Evolutionary conservation across 176 grass and related monocot species (phyloP).

Genomic region (Oryza officinalis): DNA sequence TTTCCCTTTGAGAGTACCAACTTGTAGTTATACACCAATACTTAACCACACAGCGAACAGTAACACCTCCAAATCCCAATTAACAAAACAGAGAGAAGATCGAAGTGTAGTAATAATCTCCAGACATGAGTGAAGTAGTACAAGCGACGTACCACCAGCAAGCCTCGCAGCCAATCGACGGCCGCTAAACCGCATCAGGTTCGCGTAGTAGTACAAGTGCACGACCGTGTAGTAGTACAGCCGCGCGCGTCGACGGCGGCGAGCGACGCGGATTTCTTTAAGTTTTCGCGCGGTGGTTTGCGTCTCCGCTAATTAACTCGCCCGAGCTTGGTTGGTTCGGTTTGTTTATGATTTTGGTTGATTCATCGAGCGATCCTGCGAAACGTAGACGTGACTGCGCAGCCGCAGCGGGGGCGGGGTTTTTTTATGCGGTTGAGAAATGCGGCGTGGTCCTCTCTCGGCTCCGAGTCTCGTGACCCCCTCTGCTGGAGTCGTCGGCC

Average conservation of each 20-base stretch:
- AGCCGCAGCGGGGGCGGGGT: too few relatives aligned
- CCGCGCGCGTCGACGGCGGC: too few relatives aligned
- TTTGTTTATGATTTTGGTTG: too few relatives aligned
- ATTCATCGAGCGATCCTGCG: too few relatives aligned
- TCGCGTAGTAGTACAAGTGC: not conserved
- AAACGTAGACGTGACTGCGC: not conserved
- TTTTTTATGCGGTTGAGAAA: not conserved
- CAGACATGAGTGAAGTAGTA: not conserved
- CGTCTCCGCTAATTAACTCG: too few relatives aligned
- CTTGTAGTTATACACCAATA: not conserved
- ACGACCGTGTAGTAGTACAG: not conserved
- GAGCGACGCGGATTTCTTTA: not conserved
- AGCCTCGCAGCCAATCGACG: not conserved
- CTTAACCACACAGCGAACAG: not conserved
- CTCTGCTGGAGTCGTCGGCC: not conserved
- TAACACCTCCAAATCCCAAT: not conserved
- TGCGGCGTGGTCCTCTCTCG: not conserved
- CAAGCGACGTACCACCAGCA: not conserved
- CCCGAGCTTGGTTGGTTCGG: too few relatives aligned
- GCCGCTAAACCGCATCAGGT: not conserved
- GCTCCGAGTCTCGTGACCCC: not conserved
- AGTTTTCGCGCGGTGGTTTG: too few relatives aligned
- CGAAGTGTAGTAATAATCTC: not conserved
- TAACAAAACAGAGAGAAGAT: not conserved
- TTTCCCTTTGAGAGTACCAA: not conserved